Percentiles rank a stretch among this genome's conserved stretches.
These are phyloP conservation scores for Cercospora sesami DNA, from an alignment of 2,329 filamentous ascomycete genomes.

Conservation along the genomic window DNA sequence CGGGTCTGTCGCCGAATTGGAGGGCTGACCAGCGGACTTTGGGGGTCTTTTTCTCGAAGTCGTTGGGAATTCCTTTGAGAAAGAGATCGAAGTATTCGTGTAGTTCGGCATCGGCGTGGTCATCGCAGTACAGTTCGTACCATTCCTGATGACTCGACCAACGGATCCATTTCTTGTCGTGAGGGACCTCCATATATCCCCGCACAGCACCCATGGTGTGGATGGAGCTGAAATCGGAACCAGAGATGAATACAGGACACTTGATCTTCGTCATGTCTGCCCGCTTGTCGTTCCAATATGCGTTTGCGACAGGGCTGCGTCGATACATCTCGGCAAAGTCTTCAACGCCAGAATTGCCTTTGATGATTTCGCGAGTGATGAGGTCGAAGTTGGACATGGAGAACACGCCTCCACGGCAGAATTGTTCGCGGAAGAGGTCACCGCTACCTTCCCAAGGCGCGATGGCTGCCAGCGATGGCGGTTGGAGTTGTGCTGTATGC, in stretches of 20 bases:
- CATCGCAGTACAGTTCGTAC: slow-evolving; percentile 47
- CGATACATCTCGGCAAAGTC: slow-evolving; percentile 29
- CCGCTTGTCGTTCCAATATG: slow-evolving; percentile 33
- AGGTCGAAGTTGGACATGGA: slow-evolving; percentile 44
- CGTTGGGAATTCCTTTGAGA: slow-evolving; percentile 47
- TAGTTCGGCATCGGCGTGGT: slow-evolving; percentile 43
- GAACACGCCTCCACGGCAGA: slow-evolving; percentile 46
- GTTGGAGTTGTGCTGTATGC: slow-evolving; percentile 45
- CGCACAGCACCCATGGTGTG: slow-evolving; percentile 33
- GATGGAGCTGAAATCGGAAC: slow-evolving; percentile 27
- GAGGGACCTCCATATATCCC: slow-evolving; percentile 42
- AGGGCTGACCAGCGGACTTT: slow-evolving; percentile 46
- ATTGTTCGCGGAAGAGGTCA: slow-evolving; percentile 51
- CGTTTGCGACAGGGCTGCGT: slow-evolving; percentile 25
- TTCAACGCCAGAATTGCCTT: slow-evolving; percentile 27
- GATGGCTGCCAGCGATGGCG: slow-evolving; percentile 46
- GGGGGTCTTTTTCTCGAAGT: slow-evolving; percentile 52
- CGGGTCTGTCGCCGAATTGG: slow-evolving; percentile 40
- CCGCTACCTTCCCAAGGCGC: slow-evolving; percentile 51
- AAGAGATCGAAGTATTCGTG: slow-evolving; percentile 50
- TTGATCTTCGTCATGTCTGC: slow-evolving; percentile 32
- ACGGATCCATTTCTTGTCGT: slow-evolving; percentile 49
- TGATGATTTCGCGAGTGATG: slow-evolving; percentile 30
- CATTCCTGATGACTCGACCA: slow-evolving; percentile 48
- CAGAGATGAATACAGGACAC: slow-evolving; percentile 31